Evolutionary conservation across 2,329 filamentous ascomycete genomes (phyloP).

Genomic region (Talaromyces sp.): DNA sequence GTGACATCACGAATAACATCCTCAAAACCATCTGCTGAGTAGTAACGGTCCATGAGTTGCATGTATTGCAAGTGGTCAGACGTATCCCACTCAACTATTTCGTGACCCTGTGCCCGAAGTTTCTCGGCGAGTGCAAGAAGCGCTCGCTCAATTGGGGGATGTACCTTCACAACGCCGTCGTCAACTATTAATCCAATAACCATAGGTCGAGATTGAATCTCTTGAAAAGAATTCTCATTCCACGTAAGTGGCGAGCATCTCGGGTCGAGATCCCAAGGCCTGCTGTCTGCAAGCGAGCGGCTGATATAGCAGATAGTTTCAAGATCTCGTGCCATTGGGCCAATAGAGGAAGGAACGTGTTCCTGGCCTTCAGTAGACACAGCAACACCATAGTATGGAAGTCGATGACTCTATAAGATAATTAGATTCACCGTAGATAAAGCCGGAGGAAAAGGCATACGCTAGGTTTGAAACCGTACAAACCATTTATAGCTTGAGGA

Average conservation of each 20-base stretch:
- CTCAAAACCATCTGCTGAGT: conserved; percentile 62
- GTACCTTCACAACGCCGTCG: conserved; percentile 56
- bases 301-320: conserved; percentile 51
- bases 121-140: conserved; percentile 37
- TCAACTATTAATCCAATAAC: conserved; percentile 53
- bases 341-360: conserved; percentile 63
- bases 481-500: conserved; percentile 48
- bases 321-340: conserved; percentile 57
- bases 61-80: conserved; percentile 56
- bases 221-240: conserved; percentile 48
- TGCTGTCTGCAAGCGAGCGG: conserved; percentile 47
- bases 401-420: conserved; percentile 51
- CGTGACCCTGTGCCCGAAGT: conserved; percentile 52
- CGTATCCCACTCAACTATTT: conserved; percentile 55
- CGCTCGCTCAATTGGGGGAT: conserved; percentile 54
- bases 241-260: conserved; percentile 52
- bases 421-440: neutral
- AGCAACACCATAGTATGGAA: conserved; percentile 59
- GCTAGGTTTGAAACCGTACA: conserved; percentile 53
- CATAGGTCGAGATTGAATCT: conserved; percentile 45
- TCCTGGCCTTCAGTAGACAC: conserved; percentile 65
- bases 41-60: conserved; percentile 60
- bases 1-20: conserved; percentile 58
- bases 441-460: conserved; percentile 30
- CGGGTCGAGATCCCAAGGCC: conserved; percentile 57